These are phyloP conservation scores for Capsicum pubescens DNA, from an alignment of 257 asterid genomes.

Conservation along the genomic window DNA sequence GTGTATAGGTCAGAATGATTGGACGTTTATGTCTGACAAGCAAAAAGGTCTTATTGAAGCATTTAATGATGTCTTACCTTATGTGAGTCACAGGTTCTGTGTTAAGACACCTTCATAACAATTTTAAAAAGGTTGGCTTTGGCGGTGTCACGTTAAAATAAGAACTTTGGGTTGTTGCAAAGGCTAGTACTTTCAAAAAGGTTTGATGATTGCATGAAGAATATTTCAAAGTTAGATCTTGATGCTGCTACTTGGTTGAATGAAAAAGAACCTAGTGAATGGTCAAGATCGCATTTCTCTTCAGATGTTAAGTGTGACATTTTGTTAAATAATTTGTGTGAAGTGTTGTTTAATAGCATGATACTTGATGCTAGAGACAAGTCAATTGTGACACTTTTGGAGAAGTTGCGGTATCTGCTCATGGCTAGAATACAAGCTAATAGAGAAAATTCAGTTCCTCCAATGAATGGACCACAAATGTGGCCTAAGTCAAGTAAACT, in stretches of 20 bases:
- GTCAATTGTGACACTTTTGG: background rate
- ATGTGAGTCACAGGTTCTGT: background rate
- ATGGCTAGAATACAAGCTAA: slow-evolving; percentile 23
- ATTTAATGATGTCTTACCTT: background rate
- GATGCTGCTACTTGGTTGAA: no score
- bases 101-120: slow-evolving; percentile 12
- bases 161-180: slow-evolving; percentile 2
- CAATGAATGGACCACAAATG: background rate
- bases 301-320: no score
- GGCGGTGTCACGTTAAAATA: background rate
- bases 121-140: background rate
- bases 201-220: background rate
- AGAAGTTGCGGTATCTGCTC: background rate
- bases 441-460: background rate
- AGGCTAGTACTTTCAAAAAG: background rate
- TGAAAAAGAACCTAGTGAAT: no score
- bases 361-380: no score
- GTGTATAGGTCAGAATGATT: no score
- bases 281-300: no score
- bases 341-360: no score
- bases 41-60: slow-evolving; percentile 20
- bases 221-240: no score
- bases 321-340: no score
- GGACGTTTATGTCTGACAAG: no score
- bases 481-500: background rate